Conservation (phyloP, 1,284 basidiomycete species). For the Abortiporus biennis region DNA sequence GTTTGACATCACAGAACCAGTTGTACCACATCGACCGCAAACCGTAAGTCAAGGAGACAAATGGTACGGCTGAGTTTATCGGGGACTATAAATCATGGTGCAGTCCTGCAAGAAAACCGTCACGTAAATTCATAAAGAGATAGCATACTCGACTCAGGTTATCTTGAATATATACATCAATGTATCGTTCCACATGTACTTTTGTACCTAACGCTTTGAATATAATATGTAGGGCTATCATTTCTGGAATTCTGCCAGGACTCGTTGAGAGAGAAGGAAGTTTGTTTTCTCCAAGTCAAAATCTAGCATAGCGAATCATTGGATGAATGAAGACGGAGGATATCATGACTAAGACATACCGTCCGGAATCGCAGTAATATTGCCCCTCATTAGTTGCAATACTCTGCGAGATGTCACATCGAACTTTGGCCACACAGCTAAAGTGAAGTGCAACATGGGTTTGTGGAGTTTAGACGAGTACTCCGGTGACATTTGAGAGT, state of each 20-base stretch:
- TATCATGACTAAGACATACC: constrained; percentile 13
- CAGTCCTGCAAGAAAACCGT: no score
- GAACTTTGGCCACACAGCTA: constrained; percentile 16
- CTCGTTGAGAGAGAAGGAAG: constrained; percentile 7
- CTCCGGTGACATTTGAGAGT: no score
- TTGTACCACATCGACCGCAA: constrained; percentile 59
- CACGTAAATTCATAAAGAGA: no score
- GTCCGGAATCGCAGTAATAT: constrained; percentile 19
- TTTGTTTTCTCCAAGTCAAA: constrained; percentile 11
- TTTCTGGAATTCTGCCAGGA: constrained; percentile 13
- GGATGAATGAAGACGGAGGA: neutral
- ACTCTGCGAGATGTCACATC: constrained; percentile 11
- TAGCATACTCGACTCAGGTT: no score
- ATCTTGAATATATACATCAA: no score
- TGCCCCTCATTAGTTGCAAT: constrained; percentile 19
- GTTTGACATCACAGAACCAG: constrained; percentile 67
- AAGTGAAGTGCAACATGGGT: neutral
- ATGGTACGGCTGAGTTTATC: constrained; percentile 63
- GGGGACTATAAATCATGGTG: no score
- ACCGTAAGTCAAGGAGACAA: constrained; percentile 52
- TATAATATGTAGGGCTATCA: no score
- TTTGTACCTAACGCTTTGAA: no score
- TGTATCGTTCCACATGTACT: no score
- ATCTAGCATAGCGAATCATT: constrained; percentile 2
- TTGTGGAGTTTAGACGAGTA: neutral